A percentile compares a stretch with the other conserved stretches of the same genome.
These are phyloP conservation scores for Vaucheria bursata DNA, from an alignment of 352 stramenopile species.

Conservation along the genomic window DNA sequence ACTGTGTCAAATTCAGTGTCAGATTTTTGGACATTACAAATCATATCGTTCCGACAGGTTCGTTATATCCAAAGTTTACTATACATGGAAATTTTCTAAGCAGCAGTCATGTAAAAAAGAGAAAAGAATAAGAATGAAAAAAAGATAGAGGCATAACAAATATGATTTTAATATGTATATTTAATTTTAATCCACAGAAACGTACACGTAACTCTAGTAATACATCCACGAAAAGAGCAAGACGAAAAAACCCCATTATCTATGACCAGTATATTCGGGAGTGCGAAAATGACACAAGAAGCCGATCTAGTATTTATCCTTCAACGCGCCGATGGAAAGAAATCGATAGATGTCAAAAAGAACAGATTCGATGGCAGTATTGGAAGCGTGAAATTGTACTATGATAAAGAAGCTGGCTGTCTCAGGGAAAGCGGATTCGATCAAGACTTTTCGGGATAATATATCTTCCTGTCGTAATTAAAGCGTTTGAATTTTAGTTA, in stretches of 20 bases:
- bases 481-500: neutral
- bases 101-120: too few relatives aligned
- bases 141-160: too few relatives aligned
- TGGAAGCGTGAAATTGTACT: slow-evolving; percentile 71
- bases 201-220: slow-evolving; percentile 95
- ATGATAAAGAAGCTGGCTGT: slow-evolving; percentile 55
- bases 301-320: slow-evolving; percentile 98
- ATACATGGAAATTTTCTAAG: too few relatives aligned
- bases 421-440: slow-evolving; percentile 17
- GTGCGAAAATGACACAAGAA: slow-evolving; percentile 97
- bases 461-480: neutral
- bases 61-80: too few relatives aligned
- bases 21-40: too few relatives aligned
- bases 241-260: slow-evolving; percentile 73
- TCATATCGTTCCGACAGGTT: too few relatives aligned
- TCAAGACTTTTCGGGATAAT: neutral
- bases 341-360: slow-evolving; percentile 91
- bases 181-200: too few relatives aligned
- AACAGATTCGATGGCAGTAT: slow-evolving; percentile 84
- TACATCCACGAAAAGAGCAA: slow-evolving; percentile 97
- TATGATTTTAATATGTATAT: too few relatives aligned
- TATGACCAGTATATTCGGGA: slow-evolving; percentile 92
- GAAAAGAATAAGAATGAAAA: too few relatives aligned
- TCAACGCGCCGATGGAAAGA: slow-evolving; percentile 67
- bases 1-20: too few relatives aligned